phyloP scores from a whole-genome alignment of 306 rosid species.

The Potentilla sterilis region DNA sequence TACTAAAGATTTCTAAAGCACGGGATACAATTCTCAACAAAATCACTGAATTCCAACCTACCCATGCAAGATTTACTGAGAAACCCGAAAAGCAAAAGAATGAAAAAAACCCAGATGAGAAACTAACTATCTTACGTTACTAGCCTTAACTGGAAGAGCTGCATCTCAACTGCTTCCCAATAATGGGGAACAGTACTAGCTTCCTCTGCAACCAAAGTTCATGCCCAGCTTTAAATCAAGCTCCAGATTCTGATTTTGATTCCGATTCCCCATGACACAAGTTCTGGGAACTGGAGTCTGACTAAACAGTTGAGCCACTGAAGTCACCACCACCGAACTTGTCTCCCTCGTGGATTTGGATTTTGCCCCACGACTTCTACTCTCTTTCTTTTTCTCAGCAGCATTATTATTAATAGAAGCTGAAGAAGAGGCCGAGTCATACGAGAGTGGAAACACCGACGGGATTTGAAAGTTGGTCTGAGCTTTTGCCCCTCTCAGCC shows the following conservation, averaged over 20 bases:
- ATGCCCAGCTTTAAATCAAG: conserved; percentile 50
- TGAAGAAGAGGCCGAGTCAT: conserved; percentile 15
- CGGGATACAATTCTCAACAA: not conserved
- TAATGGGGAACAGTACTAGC: not conserved
- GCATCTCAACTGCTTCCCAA: not conserved
- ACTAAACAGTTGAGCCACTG: conserved; percentile 66
- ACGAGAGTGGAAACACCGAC: conserved; percentile 44
- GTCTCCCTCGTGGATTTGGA: not conserved
- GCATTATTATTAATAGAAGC: conserved; percentile 16
- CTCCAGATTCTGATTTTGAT: conserved; percentile 23
- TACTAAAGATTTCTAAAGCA: not conserved
- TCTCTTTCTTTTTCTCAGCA: conserved; percentile 12
- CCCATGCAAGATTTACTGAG: not conserved
- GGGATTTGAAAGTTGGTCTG: conserved; percentile 71
- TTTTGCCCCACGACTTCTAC: not conserved
- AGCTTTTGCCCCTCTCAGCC: conserved; percentile 79
- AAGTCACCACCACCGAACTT: conserved; percentile 57
- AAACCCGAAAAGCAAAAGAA: not conserved
- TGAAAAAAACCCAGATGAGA: not conserved
- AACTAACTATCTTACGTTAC: not conserved
- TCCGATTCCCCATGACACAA: not conserved
- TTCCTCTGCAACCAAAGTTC: conserved; percentile 6
- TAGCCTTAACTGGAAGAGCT: not conserved
- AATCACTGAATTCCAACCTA: not conserved
- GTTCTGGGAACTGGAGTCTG: not conserved